These are phyloP conservation scores for Aspergillus spinulosporus DNA, from an alignment of 2,329 filamentous ascomycete species.

Conservation along the genomic window DNA sequence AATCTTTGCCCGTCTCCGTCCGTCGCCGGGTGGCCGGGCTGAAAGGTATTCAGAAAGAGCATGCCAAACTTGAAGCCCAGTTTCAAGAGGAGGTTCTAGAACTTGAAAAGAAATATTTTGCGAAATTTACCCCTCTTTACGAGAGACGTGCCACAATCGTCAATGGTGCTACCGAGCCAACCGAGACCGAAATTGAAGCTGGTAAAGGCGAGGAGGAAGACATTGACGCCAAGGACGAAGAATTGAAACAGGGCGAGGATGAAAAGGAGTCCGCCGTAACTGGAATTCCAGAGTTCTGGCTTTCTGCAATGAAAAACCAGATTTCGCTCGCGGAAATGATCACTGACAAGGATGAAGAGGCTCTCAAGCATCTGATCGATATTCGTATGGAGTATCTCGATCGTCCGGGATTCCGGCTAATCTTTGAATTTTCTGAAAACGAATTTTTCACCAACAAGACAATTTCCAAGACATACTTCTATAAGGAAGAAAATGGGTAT, in stretches of 20 bases:
- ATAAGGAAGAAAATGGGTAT: conserved; percentile 98
- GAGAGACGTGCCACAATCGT: conserved; percentile 91
- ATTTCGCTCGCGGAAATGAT: conserved; percentile 97
- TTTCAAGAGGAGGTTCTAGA: conserved; percentile 98
- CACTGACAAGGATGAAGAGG: conserved; percentile 93
- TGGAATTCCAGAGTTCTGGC: conserved; percentile 98
- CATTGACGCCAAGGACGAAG: conserved; percentile 60
- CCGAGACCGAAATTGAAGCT: conserved; percentile 79
- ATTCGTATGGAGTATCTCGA: conserved; percentile 99
- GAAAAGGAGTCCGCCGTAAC: conserved; percentile 53
- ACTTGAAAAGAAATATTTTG: conserved; percentile 99
- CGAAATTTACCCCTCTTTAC: conserved; percentile 97
- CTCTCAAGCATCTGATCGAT: conserved; percentile 84
- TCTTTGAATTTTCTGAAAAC: conserved; percentile 95
- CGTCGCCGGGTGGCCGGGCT: conserved; percentile 91
- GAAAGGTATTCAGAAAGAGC: conserved; percentile 97
- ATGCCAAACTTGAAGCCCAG: conserved; percentile 95
- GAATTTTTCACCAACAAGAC: conserved; percentile 97
- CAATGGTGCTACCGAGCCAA: conserved; percentile 83
- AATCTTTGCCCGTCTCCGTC: conserved; percentile 85
- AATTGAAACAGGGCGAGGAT: conserved; percentile 46
- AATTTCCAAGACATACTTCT: conserved; percentile 97
- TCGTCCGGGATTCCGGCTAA: conserved; percentile 94
- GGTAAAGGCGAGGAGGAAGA: conserved; percentile 78
- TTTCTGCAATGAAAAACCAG: conserved; percentile 99